Evolutionary conservation across 2,329 filamentous ascomycete species (phyloP).

Genomic region (Samsoniella hepiali): DNA sequence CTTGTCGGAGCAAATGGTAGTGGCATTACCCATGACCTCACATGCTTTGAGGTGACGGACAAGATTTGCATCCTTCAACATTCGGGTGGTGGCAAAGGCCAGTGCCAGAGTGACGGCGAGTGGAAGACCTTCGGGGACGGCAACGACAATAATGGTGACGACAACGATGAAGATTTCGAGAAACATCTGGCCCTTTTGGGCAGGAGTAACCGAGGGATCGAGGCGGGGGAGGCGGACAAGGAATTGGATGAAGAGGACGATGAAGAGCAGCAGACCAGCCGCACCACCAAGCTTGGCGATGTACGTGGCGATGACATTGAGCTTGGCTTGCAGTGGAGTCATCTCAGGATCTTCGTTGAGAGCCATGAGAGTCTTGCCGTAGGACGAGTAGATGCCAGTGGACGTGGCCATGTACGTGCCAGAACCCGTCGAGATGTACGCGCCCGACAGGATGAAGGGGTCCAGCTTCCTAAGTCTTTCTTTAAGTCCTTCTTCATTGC

Average conservation of each 20-base stretch:
- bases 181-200: conserved; percentile 75
- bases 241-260: conserved; percentile 84
- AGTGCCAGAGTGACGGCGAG: conserved; percentile 74
- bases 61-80: conserved; percentile 75
- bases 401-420: conserved; percentile 73
- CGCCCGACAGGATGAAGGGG: conserved; percentile 81
- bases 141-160: conserved; percentile 76
- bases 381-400: conserved; percentile 69
- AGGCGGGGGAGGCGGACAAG: conserved; percentile 61
- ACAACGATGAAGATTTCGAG: conserved; percentile 75
- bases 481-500: conserved; percentile 45
- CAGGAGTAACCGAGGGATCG: conserved; percentile 50
- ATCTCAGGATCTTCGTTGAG: conserved; percentile 71
- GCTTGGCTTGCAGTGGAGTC: conserved; percentile 72
- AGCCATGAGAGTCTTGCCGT: conserved; percentile 72
- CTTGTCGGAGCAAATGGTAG: conserved; percentile 67
- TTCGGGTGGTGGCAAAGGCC: conserved; percentile 72
- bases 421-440: conserved; percentile 73
- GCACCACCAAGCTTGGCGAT: conserved; percentile 75
- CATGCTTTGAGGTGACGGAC: conserved; percentile 74
- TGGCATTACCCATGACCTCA: conserved; percentile 79
- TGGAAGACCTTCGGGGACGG: conserved; percentile 73
- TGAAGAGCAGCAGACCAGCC: conserved; percentile 75
- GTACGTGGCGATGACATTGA: conserved; percentile 71
- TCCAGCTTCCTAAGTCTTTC: conserved; percentile 70